Percentiles rank a stretch among this genome's conserved stretches.
phyloP scores from a whole-genome alignment of 2,329 filamentous ascomycete genomes.

The Chrysoporthe austroafricana region DNA sequence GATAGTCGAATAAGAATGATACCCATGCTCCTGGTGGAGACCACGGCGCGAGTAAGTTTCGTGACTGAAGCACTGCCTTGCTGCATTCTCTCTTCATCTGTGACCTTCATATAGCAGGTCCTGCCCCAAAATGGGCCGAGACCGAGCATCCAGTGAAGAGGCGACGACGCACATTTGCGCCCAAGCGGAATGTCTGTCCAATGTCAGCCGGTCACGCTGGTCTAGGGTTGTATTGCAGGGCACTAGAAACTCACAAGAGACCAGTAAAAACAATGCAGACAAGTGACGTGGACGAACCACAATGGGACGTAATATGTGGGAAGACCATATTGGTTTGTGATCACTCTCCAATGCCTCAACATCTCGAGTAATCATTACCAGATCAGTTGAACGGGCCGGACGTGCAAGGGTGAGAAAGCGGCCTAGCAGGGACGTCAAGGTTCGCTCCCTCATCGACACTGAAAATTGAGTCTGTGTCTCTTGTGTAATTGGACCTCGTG shows the following conservation, averaged over 20 bases:
- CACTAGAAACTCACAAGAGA: neutral
- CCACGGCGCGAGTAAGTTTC: neutral
- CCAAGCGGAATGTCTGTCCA: conserved; percentile 38
- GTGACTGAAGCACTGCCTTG: neutral
- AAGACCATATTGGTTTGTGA: neutral
- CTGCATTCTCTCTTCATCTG: too few relatives aligned
- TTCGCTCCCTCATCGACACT: neutral
- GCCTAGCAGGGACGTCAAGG: too few relatives aligned
- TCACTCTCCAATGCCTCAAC: neutral
- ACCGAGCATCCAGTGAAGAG: neutral
- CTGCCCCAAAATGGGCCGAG: neutral
- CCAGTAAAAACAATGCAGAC: neutral
- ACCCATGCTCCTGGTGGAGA: too few relatives aligned
- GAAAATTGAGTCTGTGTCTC: neutral
- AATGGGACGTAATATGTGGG: neutral
- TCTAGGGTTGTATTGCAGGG: neutral
- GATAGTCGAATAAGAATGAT: neutral
- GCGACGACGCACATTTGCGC: neutral
- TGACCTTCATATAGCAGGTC: neutral
- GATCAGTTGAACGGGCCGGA: neutral
- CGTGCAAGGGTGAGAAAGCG: too few relatives aligned
- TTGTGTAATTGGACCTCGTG: neutral
- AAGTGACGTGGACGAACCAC: conserved; percentile 9
- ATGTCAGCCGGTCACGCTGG: conserved; percentile 20
- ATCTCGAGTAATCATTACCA: neutral